Evolutionary conservation across 352 stramenopile species (phyloP), one percentile per base, ranked within the genome.

Genomic region (Phytophthora cajani): DNA sequence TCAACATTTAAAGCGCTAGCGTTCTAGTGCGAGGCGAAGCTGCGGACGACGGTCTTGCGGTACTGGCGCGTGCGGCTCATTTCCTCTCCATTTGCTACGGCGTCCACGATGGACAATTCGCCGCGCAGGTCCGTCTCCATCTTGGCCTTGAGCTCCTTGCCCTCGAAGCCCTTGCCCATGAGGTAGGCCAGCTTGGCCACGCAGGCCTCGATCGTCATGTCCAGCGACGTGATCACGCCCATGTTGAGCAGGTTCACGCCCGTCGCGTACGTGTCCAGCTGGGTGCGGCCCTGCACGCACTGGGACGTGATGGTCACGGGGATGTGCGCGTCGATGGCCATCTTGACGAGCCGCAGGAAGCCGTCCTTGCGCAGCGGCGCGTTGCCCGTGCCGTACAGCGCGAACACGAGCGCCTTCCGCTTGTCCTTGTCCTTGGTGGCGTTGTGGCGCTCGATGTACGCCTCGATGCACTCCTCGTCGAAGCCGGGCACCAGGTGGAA

Each of bases 331-430:
- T 92, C 69, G 36, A 92, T 75, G 1, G 96, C 93, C 54, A 84
- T 76, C 55, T 87, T 72, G 5, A 99, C 77, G n/a, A 97, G 77
- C 42, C 92, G 77, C 38, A 98, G 62, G 38, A 99, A 96, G 7
- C 75, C 82, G 63, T 97, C 78, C 65, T 98, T 98, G 9, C 88
- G 79, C 63, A 90, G 78, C 23, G 96, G 96, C 19, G 95, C 89
- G 64, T 99, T 99, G 67, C 97, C 97, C 25, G 97, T 99, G 44
- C 97, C 97, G 65, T 98, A 99, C 4, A 99, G 76, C 66, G 98
- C 91, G 64, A 99, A 90, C 27, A 99, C 94, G 17, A 98, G 71
- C 19, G 82, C 85, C 56, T 89, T 90, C 21, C 71, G 74, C 16
- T 67, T 64, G 30, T 46, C 49, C 52, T 74, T 71, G 61, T 73